Base-by-base conservation (phyloP, 2,329 filamentous ascomycete genomes). In the Trichophyton rubrum region DNA sequence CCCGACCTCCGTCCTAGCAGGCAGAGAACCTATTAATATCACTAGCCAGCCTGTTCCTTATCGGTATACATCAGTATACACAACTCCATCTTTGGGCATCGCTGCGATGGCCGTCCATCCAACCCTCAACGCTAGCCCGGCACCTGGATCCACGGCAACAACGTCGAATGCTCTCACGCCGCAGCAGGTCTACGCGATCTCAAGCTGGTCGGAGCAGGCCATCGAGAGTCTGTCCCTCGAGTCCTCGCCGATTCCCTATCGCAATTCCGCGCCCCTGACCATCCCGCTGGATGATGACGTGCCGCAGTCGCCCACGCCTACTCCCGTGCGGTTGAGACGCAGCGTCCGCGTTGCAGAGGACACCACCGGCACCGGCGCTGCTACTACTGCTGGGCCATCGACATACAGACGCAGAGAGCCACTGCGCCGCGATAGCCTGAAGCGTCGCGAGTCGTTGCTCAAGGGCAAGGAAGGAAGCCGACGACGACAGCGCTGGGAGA, bases 391-490 rank as follows among this genome's bases (percentile, higher is more conserved):
- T 45, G 57, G 27, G 22, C 30, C 58, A 64, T 73, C 67, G 74
- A 78, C 68, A 67, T 78, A 71, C 64, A 75, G 77, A 40, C 61
- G 63, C 62, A 33, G 68, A 70, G 62, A 64, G 63, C 40, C 68
- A 64, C 43, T 65, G 66, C 59, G 63, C 64, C 15, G 70, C 66
- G 67, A 74, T 64, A 85, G 82, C 66, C 67, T 83, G 68, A 84
- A 83, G 68, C 75, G 82, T 58, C 85, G 91, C 17, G 90, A 96
- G 65, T 83, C 85, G 1, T 70, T 95, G 59, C 78, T 93, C 35
- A 95, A 90, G 76, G 92, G 92, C 61, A 95, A 95, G 67, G 90
- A 96, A 73, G 92, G 92, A 38, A 92, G 85, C 67, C 83, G 92
- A 40, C 85, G 92, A 68, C 81, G 92, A 57, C 86, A 92, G 67